Conservation (phyloP, 2,329 filamentous ascomycete genomes). For the Cytospora chrysosperma region DNA sequence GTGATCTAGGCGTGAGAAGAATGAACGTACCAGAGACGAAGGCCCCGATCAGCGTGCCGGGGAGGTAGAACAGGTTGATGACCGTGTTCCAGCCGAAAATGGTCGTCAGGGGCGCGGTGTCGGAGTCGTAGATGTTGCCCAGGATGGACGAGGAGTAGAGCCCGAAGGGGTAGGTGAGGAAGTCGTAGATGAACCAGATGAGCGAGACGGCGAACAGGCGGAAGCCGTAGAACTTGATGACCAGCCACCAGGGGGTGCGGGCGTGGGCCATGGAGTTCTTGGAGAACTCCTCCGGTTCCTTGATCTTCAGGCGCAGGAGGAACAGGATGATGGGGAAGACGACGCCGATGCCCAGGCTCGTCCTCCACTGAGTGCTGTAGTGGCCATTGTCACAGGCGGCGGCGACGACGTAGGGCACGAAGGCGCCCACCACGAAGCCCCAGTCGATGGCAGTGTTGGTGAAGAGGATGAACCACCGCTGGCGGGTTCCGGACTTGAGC, state of each 20-base stretch:
- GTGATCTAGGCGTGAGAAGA: no score
- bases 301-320: slow-evolving; percentile 67
- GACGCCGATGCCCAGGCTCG: slow-evolving; percentile 74
- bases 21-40: no score
- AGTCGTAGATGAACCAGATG: slow-evolving; percentile 70
- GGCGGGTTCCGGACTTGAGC: slow-evolving; percentile 75
- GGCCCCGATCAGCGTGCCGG: slow-evolving; percentile 75
- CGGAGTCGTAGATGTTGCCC: slow-evolving; percentile 57
- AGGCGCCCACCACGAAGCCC: slow-evolving; percentile 70
- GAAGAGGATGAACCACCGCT: slow-evolving; percentile 88
- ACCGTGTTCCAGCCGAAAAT: slow-evolving; percentile 86
- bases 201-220: slow-evolving; percentile 67
- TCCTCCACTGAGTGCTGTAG: slow-evolving; percentile 75
- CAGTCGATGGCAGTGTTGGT: slow-evolving; percentile 84
- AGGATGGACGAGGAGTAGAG: slow-evolving; percentile 82
- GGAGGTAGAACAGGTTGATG: slow-evolving; percentile 86
- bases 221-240: slow-evolving; percentile 68
- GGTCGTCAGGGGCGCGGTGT: slow-evolving; percentile 61
- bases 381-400: slow-evolving; percentile 60
- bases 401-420: slow-evolving; percentile 45
- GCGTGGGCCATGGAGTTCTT: slow-evolving; percentile 65
- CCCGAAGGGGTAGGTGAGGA: slow-evolving; percentile 79
- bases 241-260: slow-evolving; percentile 55
- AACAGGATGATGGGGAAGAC: slow-evolving; percentile 74
- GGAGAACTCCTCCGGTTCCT: slow-evolving; percentile 77